Percentiles rank a stretch among this genome's conserved stretches.
Conservation (phyloP, 495 filamentous ascomycete species). For the Neurospora sp. region DNA sequence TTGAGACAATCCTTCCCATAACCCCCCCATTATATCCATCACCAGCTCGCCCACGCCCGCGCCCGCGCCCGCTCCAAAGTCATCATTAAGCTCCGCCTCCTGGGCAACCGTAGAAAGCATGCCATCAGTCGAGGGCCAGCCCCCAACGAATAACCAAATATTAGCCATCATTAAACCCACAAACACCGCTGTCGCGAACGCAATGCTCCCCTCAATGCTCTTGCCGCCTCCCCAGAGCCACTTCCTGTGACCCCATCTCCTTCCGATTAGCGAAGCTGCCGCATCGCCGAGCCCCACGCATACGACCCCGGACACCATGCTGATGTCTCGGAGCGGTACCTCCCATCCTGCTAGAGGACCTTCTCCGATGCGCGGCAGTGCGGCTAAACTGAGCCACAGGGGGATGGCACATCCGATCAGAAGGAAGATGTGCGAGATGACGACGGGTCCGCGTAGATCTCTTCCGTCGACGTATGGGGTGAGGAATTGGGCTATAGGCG, state of each 20-base stretch:
- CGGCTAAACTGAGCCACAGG: slow-evolving; percentile 75
- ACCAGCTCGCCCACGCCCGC: slow-evolving; percentile 10
- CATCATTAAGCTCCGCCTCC: slow-evolving; percentile 16
- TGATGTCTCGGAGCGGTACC: slow-evolving; percentile 56
- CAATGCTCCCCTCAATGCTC: slow-evolving; percentile 81
- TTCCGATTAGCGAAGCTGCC: slow-evolving; percentile 82
- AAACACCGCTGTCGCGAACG: slow-evolving; percentile 74
- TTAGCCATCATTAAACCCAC: slow-evolving; percentile 61
- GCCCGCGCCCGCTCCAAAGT: not conserved
- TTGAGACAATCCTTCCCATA: not conserved
- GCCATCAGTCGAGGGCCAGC: slow-evolving; percentile 43
- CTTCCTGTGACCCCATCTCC: slow-evolving; percentile 77
- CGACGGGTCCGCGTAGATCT: slow-evolving; percentile 86
- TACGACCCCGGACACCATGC: slow-evolving; percentile 82
- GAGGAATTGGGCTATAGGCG: slow-evolving; percentile 72
- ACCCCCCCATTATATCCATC: slow-evolving; percentile 1
- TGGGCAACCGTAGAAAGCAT: not conserved
- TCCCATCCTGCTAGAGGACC: slow-evolving; percentile 62
- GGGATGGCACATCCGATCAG: slow-evolving; percentile 94
- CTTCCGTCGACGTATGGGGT: slow-evolving; percentile 91
- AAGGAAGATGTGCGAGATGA: slow-evolving; percentile 91
- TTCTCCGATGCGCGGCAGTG: slow-evolving; percentile 44
- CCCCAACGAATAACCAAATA: slow-evolving; percentile 63
- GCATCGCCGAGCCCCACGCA: slow-evolving; percentile 96
- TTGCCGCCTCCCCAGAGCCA: slow-evolving; percentile 98